A percentile compares a stretch with the other conserved stretches of the same genome.
Evolutionary conservation across 306 rosid genomes (phyloP).

Genomic region (Pueraria montana): DNA sequence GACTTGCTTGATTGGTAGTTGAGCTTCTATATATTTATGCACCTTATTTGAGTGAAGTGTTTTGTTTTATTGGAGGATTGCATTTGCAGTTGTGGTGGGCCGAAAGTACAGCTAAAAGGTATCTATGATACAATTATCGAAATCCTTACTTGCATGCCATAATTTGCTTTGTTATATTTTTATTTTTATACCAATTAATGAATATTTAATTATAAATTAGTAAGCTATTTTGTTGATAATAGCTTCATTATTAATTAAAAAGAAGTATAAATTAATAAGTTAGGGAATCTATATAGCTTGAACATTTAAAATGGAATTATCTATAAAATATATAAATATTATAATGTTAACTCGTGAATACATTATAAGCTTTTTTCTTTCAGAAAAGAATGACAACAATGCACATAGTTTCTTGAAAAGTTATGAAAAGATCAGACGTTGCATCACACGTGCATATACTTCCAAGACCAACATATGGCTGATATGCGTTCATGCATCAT

Average conservation of each 20-base stretch:
- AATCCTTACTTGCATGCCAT: neutral
- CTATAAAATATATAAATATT: neutral
- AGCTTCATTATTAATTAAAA: neutral
- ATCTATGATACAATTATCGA: neutral
- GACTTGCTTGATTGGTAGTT: neutral
- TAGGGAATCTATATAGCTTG: neutral
- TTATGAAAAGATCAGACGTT: neutral
- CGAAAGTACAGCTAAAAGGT: constrained; percentile 22
- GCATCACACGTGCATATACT: constrained; percentile 18
- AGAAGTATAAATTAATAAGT: neutral
- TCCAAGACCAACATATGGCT: constrained; percentile 15
- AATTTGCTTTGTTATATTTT: neutral
- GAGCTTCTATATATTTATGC: neutral
- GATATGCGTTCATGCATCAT: neutral
- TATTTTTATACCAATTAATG: neutral
- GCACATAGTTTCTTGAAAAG: neutral
- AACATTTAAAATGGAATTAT: neutral
- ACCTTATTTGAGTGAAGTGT: neutral
- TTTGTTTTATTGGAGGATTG: constrained; percentile 25
- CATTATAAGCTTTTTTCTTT: neutral
- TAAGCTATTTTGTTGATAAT: neutral
- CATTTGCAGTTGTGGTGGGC: neutral
- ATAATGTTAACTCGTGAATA: neutral
- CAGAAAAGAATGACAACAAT: neutral
- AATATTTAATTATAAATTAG: neutral